phyloP scores from a whole-genome alignment of 2,329 filamentous ascomycete genomes.

The Cladosporium sp. region DNA sequence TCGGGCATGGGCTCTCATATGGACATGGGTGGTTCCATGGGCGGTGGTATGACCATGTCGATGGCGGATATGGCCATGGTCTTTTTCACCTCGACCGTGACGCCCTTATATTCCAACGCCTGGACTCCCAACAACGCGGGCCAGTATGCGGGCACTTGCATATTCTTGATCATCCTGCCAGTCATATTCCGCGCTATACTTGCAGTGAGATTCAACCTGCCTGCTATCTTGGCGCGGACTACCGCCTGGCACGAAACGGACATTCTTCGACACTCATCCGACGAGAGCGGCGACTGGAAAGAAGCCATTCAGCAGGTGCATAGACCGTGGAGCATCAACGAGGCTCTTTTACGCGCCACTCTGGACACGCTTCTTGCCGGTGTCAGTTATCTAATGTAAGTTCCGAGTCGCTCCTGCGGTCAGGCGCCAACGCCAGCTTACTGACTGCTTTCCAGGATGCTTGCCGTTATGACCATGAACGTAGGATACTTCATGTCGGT shows the following conservation, averaged over 20 bases:
- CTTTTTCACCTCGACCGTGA: slow-evolving; percentile 58
- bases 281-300: neutral
- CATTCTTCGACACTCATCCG: neutral
- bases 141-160: slow-evolving; percentile 77
- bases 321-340: slow-evolving; percentile 71
- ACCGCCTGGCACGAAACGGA: neutral
- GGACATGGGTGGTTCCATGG: neutral
- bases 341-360: slow-evolving; percentile 64
- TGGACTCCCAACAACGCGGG: slow-evolving; percentile 68
- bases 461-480: slow-evolving; percentile 84
- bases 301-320: neutral
- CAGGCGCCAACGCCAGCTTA: neutral
- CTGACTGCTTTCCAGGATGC: slow-evolving; percentile 55
- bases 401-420: slow-evolving; percentile 19
- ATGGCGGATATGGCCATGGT: slow-evolving; percentile 45
- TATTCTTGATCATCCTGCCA: slow-evolving; percentile 76
- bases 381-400: slow-evolving; percentile 77
- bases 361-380: slow-evolving; percentile 65
- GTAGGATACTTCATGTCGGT: slow-evolving; percentile 75
- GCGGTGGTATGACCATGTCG: slow-evolving; percentile 26
- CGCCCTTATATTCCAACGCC: slow-evolving; percentile 56
- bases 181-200: slow-evolving; percentile 55
- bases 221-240: slow-evolving; percentile 8
- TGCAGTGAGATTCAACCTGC: slow-evolving; percentile 21
- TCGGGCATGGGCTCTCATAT: neutral